Evolutionary conservation across 768 basidiomycete species (phyloP).

Genomic region (Sporobolomyces phaffii): DNA sequence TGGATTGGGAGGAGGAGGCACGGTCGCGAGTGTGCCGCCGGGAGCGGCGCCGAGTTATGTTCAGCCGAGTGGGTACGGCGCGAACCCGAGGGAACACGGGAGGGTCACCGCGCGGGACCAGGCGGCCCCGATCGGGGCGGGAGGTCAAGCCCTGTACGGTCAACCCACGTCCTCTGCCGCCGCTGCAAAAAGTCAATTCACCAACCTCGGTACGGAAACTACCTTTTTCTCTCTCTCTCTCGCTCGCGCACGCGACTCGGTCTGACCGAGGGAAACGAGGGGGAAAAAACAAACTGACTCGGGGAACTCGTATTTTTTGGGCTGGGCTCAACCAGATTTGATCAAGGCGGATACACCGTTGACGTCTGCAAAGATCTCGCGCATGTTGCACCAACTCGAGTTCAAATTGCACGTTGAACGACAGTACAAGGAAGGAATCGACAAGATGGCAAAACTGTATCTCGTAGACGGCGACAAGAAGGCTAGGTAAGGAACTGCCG

Average conservation of each 20-base stretch:
- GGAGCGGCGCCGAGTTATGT: conserved; percentile 33
- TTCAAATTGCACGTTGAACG: conserved; percentile 98
- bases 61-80: conserved; percentile 24
- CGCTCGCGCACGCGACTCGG: too few species aligned
- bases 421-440: conserved; percentile 96
- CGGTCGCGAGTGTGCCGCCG: conserved; percentile 19
- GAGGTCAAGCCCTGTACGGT: not conserved
- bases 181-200: conserved; percentile 19
- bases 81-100: not conserved
- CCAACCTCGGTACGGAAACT: conserved; percentile 28
- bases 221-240: not conserved
- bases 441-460: conserved; percentile 97
- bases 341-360: conserved; percentile 97
- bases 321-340: conserved; percentile 56
- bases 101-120: conserved; percentile 16
- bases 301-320: not conserved
- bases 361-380: conserved; percentile 90
- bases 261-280: too few species aligned
- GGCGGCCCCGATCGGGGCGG: not conserved
- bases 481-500: conserved; percentile 53
- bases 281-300: not conserved
- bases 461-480: conserved; percentile 94
- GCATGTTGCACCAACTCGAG: conserved; percentile 96
- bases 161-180: not conserved
- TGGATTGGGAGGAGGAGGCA: not conserved